Evolutionary conservation across 768 basidiomycete species (phyloP).

Genomic region (Nidularia sp.): DNA sequence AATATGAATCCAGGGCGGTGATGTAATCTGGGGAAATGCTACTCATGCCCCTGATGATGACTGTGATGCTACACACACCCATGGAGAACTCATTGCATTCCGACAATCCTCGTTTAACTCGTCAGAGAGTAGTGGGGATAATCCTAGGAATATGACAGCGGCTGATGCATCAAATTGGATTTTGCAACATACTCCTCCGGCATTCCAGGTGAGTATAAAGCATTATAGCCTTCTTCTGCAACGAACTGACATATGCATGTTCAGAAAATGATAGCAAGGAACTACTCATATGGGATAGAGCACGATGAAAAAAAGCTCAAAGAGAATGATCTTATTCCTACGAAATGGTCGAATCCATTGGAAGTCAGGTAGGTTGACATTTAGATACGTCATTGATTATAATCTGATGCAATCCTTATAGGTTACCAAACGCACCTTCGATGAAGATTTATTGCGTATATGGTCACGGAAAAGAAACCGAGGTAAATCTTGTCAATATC

Average conservation of each 20-base stretch:
- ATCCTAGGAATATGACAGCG: constrained; percentile 66
- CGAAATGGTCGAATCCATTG: constrained; percentile 91
- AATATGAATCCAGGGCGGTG: constrained; percentile 58
- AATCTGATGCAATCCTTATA: constrained; percentile 16
- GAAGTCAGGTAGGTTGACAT: constrained; percentile 55
- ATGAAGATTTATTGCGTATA: constrained; percentile 94
- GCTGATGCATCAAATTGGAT: constrained; percentile 76
- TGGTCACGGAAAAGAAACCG: constrained; percentile 94
- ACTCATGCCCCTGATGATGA: constrained; percentile 80
- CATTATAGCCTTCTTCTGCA: background rate
- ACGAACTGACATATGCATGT: background rate
- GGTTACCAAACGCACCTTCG: constrained; percentile 84
- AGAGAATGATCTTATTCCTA: constrained; percentile 66
- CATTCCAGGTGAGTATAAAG: constrained; percentile 59
- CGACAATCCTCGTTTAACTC: constrained; percentile 27
- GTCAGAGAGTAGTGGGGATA: constrained; percentile 16
- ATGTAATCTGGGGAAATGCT: constrained; percentile 77
- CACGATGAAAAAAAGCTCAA: constrained; percentile 59
- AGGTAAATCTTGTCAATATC: constrained; percentile 41
- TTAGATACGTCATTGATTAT: background rate
- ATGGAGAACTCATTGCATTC: constrained; percentile 85
- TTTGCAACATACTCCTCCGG: constrained; percentile 71
- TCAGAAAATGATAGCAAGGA: constrained; percentile 76
- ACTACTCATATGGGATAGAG: constrained; percentile 91
- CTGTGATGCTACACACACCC: constrained; percentile 47